Evolutionary conservation across 768 basidiomycete species (phyloP), one percentile per base, ranked within the genome.

Genomic region (Infundibulicybe gibba): DNA sequence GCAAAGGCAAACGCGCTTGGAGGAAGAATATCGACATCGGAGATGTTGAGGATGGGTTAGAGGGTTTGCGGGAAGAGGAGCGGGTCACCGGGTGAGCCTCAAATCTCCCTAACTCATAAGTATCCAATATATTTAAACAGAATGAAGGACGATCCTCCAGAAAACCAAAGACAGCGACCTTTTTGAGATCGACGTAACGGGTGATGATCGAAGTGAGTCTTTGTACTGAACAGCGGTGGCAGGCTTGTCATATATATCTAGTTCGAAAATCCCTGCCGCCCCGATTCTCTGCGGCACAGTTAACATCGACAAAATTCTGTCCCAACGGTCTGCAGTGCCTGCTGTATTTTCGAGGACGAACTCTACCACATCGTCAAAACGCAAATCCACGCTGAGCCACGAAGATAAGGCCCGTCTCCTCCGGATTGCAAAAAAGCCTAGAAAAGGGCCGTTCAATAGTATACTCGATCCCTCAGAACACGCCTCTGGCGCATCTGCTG

Each of bases 1-100:
- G 93, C 48, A 95, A 92, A 63, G 90, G 92, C n/a, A 95, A 95
- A 63, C 81, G 80, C 47, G 82, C 93, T 40, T 95, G 94, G 94
- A 68, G 94, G 61, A 95, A 97, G 70, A 90, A 97, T 64, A 84
- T 95, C 44, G 83, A 95, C 61, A 77, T 95, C 42, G 78, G 80
- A 19, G 83, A 82, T 42, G 83, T 94, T 15, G 92, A 94, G 56
- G 69, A 74, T 40, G 83, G 80, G 2, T 58, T 94, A 52, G 93
- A 94, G 63, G 77, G 71, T 48, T 68, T 89, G 50, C 72, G 93
- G 45, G 78, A 77, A n/a, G 90, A 94, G 61, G 92, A 94, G 61
- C 71, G 89, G 45, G 76, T 83, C 4, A 79, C 77, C 51, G 92
- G 92, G 90, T 92, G 57, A 51, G 80, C 63, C 13, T 38, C 19